Evolutionary conservation across 768 basidiomycete species (phyloP), one percentile per base, ranked within the genome.

Genomic region (Daedalea quercina): DNA sequence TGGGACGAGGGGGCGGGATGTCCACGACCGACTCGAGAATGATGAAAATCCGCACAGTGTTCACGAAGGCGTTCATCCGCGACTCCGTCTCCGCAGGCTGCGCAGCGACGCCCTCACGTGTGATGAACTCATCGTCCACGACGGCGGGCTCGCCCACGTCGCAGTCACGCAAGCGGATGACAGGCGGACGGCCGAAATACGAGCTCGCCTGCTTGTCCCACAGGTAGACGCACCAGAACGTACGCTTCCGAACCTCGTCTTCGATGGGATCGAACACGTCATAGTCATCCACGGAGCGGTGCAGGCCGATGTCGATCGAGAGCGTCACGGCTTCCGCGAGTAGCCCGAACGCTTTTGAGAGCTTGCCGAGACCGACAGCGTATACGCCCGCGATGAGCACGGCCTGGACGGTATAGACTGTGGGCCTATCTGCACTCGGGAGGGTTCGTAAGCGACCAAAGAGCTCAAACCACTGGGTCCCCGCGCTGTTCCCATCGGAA

Each of bases 201-300:
- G 89, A 87, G 11, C 82, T 75, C 7, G 93, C 81, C 63, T 94
- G 93, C 70, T 96, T 95, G 70, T 96, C 94, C 94, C 94, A 95
- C 47, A 90, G 78, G 69, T 95, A 96, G 24, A 94, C 90, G 54
- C 90, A 90, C 92, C 93, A 96, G 68, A 96, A 96, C 0, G 94
- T 95, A 60, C 93, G 84, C 69, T 94, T 95, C 53, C 94, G 80
- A 25, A 93, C 83, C 66, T 95, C 91, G 55, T 89, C 87, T 66
- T 94, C 93, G 57, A 94, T 85, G 9, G 87, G 79, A 68, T 93
- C 86, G 66, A 96, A 95, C 48, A 90, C 76, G 63, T 90, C 86
- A 63, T 90, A 90, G 13, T 82, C 84, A 57, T 93, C 90, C 0
- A 88, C 85, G 37, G 84, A 87, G 48, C 93, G 85, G 67, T 96